phyloP scores from a whole-genome alignment of 345 rosid species.

The Cardiospermum halicacabum region DNA sequence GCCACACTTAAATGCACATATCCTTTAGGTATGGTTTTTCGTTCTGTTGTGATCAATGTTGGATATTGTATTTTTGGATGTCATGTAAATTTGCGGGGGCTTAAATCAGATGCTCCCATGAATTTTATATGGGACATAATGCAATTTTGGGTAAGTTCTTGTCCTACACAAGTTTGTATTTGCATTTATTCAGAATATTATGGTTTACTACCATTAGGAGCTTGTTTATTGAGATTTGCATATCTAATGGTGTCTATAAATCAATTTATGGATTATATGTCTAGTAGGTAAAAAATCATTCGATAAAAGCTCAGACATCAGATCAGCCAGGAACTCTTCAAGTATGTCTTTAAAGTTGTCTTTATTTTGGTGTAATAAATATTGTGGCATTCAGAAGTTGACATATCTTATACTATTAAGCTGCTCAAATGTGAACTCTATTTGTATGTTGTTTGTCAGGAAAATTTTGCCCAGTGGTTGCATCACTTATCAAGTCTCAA shows the following conservation, averaged over 20 bases:
- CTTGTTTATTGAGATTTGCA: not conserved
- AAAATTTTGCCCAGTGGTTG: slow-evolving; percentile 77
- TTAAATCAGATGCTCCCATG: slow-evolving; percentile 99
- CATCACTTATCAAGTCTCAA: slow-evolving; percentile 94
- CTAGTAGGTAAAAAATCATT: slow-evolving; percentile 81
- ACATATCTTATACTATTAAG: not conserved
- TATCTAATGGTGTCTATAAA: not conserved
- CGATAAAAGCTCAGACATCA: slow-evolving; percentile 76
- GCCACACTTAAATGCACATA: slow-evolving; percentile 93
- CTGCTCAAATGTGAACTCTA: no score
- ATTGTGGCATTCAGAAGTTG: not conserved
- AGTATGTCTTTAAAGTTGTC: slow-evolving; percentile 32
- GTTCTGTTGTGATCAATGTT: slow-evolving; percentile 93
- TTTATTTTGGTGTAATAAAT: not conserved
- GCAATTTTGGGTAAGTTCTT: slow-evolving; percentile 91
- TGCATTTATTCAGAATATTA: not conserved
- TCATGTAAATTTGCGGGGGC: slow-evolving; percentile 84
- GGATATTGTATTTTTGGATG: slow-evolving; percentile 90
- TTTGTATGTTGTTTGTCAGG: slow-evolving; percentile 49
- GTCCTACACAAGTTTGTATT: not conserved
- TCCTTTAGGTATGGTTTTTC: slow-evolving; percentile 87
- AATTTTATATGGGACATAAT: slow-evolving; percentile 95
- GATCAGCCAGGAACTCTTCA: slow-evolving; percentile 87
- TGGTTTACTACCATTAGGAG: not conserved
- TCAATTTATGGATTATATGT: no score